Percentiles rank a stretch among this genome's conserved stretches.
Evolutionary conservation across 1,139 yeast genomes (phyloP).

Genomic region (Scheffersomyces quercinus): DNA sequence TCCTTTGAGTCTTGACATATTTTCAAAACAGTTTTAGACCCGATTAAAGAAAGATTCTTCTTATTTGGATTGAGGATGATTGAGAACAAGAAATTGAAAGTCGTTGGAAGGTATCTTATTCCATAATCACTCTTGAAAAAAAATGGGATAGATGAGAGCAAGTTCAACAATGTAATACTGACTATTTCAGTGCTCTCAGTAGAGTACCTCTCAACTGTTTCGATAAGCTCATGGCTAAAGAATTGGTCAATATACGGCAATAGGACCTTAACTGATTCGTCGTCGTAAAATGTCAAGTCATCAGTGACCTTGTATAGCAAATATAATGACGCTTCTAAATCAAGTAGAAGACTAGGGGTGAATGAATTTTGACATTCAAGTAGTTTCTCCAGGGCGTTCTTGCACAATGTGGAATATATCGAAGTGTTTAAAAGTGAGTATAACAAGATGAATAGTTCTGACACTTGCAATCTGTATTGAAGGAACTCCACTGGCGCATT

Average conservation of each 20-base stretch:
- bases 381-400: conserved; percentile 5
- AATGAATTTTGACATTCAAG: conserved; percentile 3
- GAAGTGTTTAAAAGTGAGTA: conserved; percentile 64
- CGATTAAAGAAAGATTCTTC: conserved; percentile 32
- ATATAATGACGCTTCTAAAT: conserved; percentile 70
- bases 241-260: conserved; percentile 27
- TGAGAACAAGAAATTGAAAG: conserved; percentile 50
- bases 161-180: conserved; percentile 44
- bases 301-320: conserved; percentile 56
- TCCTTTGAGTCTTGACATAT: conserved; percentile 63
- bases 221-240: conserved; percentile 27
- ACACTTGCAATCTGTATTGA: conserved; percentile 68
- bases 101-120: conserved; percentile 37
- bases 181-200: conserved; percentile 5
- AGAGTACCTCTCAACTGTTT: conserved; percentile 15
- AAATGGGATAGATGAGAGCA: conserved; percentile 56
- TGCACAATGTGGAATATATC: conserved; percentile 34
- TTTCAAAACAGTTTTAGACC: conserved; percentile 60
- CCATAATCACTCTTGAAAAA: conserved; percentile 47
- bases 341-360: conserved; percentile 14
- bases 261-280: conserved; percentile 24
- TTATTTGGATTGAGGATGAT: conserved; percentile 26
- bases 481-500: conserved; percentile 49
- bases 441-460: conserved; percentile 71
- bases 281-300: conserved; percentile 49